Evolutionary conservation across 768 basidiomycete species (phyloP).

Genomic region (Hemileccinum impolitum): DNA sequence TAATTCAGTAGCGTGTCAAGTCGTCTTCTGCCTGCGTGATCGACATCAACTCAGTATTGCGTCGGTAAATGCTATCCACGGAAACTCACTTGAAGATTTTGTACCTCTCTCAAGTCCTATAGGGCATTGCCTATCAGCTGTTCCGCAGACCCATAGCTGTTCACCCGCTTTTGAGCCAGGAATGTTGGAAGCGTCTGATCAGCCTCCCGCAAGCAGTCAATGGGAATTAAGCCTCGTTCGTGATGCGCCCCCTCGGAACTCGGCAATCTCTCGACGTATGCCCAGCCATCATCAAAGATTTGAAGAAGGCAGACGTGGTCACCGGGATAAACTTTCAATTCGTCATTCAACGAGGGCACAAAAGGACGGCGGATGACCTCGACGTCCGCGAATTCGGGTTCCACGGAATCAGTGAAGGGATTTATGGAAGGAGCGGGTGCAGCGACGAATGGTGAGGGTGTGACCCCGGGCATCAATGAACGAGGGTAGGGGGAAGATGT

Average conservation of each 20-base stretch:
- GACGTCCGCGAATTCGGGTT: constrained; percentile 35
- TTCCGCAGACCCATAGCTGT: constrained; percentile 28
- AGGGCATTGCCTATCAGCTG: neutral
- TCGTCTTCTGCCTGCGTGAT: neutral
- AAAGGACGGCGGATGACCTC: constrained; percentile 58
- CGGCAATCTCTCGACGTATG: constrained; percentile 48
- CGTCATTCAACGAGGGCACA: constrained; percentile 53
- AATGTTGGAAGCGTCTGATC: constrained; percentile 48
- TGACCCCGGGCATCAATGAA: neutral
- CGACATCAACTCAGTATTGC: neutral
- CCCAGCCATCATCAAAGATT: constrained; percentile 72
- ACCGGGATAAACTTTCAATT: constrained; percentile 48
- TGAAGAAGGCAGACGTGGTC: constrained; percentile 53
- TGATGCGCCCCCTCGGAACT: neutral
- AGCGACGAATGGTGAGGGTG: neutral
- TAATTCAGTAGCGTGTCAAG: neutral
- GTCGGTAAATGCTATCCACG: neutral
- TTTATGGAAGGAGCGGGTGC: constrained; percentile 19
- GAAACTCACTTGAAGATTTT: neutral
- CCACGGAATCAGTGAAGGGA: constrained; percentile 35
- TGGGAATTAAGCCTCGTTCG: constrained; percentile 55
- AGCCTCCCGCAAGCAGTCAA: constrained; percentile 60
- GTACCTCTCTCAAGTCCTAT: neutral
- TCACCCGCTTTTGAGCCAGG: constrained; percentile 47
- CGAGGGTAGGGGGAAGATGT: constrained; percentile 12